phyloP scores from a whole-genome alignment of 2,329 filamentous ascomycete species.

The Trichoderma sp. region DNA sequence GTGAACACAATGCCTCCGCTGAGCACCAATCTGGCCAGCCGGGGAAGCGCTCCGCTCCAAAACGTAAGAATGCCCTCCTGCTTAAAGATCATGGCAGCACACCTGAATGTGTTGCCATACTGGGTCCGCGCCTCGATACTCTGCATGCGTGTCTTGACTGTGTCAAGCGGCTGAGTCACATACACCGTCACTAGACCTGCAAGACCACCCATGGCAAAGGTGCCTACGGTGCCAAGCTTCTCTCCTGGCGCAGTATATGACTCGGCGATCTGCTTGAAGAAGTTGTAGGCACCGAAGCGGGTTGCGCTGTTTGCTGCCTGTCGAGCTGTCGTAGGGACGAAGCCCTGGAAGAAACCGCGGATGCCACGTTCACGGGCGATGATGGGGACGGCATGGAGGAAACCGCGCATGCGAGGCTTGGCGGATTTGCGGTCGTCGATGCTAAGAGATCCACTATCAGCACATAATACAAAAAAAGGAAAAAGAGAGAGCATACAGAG shows the following conservation, averaged over 20 bases:
- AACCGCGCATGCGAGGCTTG: conserved; percentile 85
- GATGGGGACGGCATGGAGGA: conserved; percentile 83
- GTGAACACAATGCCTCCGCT: conserved; percentile 98
- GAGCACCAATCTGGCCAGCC: conserved; percentile 78
- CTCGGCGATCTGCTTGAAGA: conserved; percentile 84
- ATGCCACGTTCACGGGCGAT: conserved; percentile 87
- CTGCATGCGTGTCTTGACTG: conserved; percentile 97
- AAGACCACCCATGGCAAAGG: conserved; percentile 85
- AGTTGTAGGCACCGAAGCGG: conserved; percentile 87
- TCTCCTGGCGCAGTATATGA: conserved; percentile 91
- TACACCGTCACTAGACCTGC: conserved; percentile 91
- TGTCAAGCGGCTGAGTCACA: conserved; percentile 75
- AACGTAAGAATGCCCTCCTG: conserved; percentile 88
- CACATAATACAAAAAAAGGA: not conserved
- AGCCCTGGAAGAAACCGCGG: conserved; percentile 93
- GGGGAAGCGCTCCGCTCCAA: conserved; percentile 89
- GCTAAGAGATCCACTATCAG: conserved; percentile 40
- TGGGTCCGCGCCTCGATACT: conserved; percentile 77
- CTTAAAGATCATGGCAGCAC: conserved; percentile 77
- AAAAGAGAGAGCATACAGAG: conserved; percentile 53
- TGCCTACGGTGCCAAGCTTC: conserved; percentile 83
- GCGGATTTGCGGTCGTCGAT: conserved; percentile 91
- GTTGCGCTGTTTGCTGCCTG: conserved; percentile 94
- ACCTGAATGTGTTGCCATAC: conserved; percentile 87
- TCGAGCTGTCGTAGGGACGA: conserved; percentile 88